These are phyloP conservation scores for Wallacemonas sp. DNA, from an alignment of 208 protist species.

Conservation along the genomic window DNA sequence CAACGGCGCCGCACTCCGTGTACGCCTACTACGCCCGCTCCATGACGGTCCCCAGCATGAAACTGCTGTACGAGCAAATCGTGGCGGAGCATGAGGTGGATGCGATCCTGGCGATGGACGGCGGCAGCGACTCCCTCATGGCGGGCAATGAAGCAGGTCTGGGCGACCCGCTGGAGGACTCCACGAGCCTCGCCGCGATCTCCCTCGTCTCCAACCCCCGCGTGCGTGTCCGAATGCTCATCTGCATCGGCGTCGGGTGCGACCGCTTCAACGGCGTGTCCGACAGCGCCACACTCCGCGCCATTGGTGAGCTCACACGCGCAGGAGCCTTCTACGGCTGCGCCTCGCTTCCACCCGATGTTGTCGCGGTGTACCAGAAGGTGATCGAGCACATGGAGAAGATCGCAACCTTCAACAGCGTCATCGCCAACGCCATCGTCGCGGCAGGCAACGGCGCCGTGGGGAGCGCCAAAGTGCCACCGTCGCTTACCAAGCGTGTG, in stretches of 20 bases:
- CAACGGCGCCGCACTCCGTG: slow-evolving; percentile 18
- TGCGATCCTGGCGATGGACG: slow-evolving; percentile 21
- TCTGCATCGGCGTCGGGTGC: slow-evolving; percentile 17
- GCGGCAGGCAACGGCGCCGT: background rate
- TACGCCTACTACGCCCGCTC: slow-evolving; percentile 16
- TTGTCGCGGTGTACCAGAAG: background rate
- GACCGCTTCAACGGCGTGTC: slow-evolving; percentile 19
- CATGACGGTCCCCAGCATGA: slow-evolving; percentile 10
- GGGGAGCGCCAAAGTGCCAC: background rate
- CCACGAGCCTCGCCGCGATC: slow-evolving; percentile 18
- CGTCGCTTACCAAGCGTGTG: background rate
- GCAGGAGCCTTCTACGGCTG: slow-evolving; percentile 17
- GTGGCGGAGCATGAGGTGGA: slow-evolving; percentile 5
- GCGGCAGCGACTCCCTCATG: slow-evolving; percentile 19
- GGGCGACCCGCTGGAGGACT: slow-evolving; percentile 19
- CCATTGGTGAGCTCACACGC: slow-evolving; percentile 17
- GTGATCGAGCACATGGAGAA: slow-evolving; percentile 14
- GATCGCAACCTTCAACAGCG: background rate
- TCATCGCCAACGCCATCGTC: slow-evolving; percentile 17
- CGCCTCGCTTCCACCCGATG: slow-evolving; percentile 3
- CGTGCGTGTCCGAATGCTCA: slow-evolving; percentile 10
- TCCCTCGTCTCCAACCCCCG: slow-evolving; percentile 6
- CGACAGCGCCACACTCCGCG: slow-evolving; percentile 18
- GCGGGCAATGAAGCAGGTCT: slow-evolving; percentile 18
- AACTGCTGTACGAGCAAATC: background rate